Conservation (phyloP, 345 rosid genomes). For the Trapa incisa region DNA sequence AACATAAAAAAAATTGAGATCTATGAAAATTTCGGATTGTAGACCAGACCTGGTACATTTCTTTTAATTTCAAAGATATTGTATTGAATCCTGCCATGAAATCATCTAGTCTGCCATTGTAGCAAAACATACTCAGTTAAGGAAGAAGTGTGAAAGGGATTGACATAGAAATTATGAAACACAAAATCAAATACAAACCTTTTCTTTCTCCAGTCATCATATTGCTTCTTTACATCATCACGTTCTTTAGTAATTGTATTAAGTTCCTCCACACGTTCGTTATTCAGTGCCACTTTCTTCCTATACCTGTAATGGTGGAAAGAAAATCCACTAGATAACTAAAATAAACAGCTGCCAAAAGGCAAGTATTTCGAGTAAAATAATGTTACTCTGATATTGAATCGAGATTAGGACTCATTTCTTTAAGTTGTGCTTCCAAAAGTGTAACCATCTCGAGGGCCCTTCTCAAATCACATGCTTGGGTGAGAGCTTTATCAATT, state of each 20-base stretch:
- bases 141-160: not conserved
- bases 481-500: slow-evolving; percentile 36
- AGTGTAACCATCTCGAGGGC: slow-evolving; percentile 70
- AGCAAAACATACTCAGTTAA: slow-evolving; percentile 9
- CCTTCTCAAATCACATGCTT: slow-evolving; percentile 53
- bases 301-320: slow-evolving; percentile 42
- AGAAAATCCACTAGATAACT: slow-evolving; percentile 4
- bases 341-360: not conserved
- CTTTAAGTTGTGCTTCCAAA: slow-evolving; percentile 83
- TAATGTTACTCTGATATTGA: slow-evolving; percentile 74
- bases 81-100: slow-evolving; percentile 95
- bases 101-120: slow-evolving; percentile 64
- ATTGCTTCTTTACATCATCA: slow-evolving; percentile 69
- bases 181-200: slow-evolving; percentile 29
- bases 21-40: not conserved
- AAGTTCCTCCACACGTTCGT: slow-evolving; percentile 72
- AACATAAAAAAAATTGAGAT: not conserved
- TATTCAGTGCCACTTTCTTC: slow-evolving; percentile 52
- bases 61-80: slow-evolving; percentile 86
- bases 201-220: slow-evolving; percentile 82
- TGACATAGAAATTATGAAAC: not conserved
- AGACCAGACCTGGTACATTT: slow-evolving; percentile 90
- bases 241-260: slow-evolving; percentile 65
- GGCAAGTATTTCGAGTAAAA: not conserved
- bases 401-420: slow-evolving; percentile 93